Base-by-base conservation (phyloP, 2,329 filamentous ascomycete genomes). In the Sporothrix euskadiensis region DNA sequence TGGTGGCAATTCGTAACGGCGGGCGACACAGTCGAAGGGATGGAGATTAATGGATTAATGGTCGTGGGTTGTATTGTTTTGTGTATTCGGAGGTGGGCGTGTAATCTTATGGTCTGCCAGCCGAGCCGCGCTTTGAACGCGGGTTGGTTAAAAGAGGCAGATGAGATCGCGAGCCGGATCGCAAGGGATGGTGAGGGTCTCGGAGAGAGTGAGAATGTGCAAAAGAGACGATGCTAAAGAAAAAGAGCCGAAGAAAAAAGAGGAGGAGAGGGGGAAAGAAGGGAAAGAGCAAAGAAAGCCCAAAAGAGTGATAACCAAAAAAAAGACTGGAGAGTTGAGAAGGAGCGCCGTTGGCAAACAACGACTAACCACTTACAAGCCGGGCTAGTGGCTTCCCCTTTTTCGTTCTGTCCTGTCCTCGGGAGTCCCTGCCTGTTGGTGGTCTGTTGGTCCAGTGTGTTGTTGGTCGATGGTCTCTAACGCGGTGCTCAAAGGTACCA, bases 101-200 rank as follows among this genome's bases (percentile, higher is more conserved):
- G 57, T n/a, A 66, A 66, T 66, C 35, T 69, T 49, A 41, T 14
- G 19, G 32, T 26, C n/a, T 65, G 41, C 49, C 52, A 71, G 59
- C 52, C 73, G 47, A 61, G 71, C 71, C 73, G 71, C 57, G 71
- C 49, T 52, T 49, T 66, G 41, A 52, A 72, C 44, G 61, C 73
- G 71, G 71, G 35, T 49, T 71, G 57, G 57, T 32, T 59, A 49
- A 61, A 70, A 49, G 39, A 69, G 39, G n/a, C 44, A 73, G 68
- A 68, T 32, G 39, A 52, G 59, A 26, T 57, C 30, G 69, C 52
- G 32, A 52, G 52, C 72, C 22, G 32, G 44, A 57, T 56, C 26
- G 69, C 44, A 56, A 59, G 56, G 35, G 66, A 39, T 39, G 26
- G 47, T 61, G 35, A 47, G 30, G 54, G 41, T 44, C 26, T 32